Base-by-base conservation (phyloP, 257 asterid species). In the Galeopsis tetrahit region DNA sequence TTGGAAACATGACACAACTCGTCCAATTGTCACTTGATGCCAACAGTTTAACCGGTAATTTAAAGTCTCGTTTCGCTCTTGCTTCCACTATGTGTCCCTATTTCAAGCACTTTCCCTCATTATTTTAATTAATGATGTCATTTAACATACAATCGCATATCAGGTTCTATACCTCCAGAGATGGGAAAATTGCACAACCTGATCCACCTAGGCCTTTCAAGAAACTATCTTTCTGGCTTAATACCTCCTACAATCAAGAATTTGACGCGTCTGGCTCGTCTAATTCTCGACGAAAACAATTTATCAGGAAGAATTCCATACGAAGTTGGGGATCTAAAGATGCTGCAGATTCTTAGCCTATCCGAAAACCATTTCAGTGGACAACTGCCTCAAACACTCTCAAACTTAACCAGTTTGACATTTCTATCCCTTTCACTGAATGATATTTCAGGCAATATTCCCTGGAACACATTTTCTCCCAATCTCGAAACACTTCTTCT, bases 1-100 rank as follows among this genome's bases (percentile, higher is more conserved):
- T 64, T 42, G 69, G 69, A 42, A 64, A 64, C 52, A 4, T 64
- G 39, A 43, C 52, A 64, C 9, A 21, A 21, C 69, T 64, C 48
- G 4, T 60, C 5, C 10, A 60, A 2, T n/a, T 60, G 2, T 60
- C 66, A 34, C 66, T 60, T 34, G 66, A 60, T 60, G 2, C 46
- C 66, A 60, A 60, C 46, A 58, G 64, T 58, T 58, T 58, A 9
- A 32, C 1, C 4, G 64, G 64, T 58, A 58, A 31, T 2, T 55
- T 2, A 55, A 44, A 44, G 51, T 10, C 51, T 46, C 1, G 28
- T 1, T 17, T 42, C 10, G 0, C 13, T 40, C 3, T 40, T 10
- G 11, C 4, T 39, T 2, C 43, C 43, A 38, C 43, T 39, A 39
- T 39, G 44, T 39, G 44, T n/a, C n/a, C n/a, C n/a, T n/a, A 36